Evolutionary conservation across 768 basidiomycete species (phyloP).

Genomic region (Auricularia sp.): DNA sequence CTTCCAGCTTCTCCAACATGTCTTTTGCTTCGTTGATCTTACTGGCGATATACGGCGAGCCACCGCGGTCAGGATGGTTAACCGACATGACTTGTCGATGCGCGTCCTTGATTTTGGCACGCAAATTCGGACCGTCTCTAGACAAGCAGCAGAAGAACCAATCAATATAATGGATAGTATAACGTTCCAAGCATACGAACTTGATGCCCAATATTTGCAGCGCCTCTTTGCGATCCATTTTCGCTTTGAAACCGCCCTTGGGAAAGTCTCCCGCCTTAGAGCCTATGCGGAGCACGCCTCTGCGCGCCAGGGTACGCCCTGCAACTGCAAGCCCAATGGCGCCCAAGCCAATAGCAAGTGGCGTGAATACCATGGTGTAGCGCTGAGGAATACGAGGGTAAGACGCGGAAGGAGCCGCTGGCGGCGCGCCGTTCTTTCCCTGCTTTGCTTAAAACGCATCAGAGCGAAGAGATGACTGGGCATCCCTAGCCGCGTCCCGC

Average conservation of each 20-base stretch:
- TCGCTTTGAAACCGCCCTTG: slow-evolving; percentile 87
- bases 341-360: background rate
- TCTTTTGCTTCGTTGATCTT: slow-evolving; percentile 99
- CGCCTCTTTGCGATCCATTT: slow-evolving; percentile 95
- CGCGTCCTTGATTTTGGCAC: slow-evolving; percentile 80
- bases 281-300: background rate
- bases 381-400: background rate
- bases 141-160: background rate
- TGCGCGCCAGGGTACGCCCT: background rate
- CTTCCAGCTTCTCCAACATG: slow-evolving; percentile 70
- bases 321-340: background rate
- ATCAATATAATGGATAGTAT: background rate
- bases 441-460: background rate
- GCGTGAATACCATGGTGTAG: background rate
- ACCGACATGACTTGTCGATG: slow-evolving; percentile 96
- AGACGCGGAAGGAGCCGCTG: background rate
- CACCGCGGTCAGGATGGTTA: slow-evolving; percentile 97
- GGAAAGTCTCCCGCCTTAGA: slow-evolving; percentile 64
- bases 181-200: slow-evolving; percentile 36
- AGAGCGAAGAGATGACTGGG: background rate
- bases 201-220: slow-evolving; percentile 84
- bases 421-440: background rate
- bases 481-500: background rate
- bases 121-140: slow-evolving; percentile 76
- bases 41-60: slow-evolving; percentile 94